Percentiles rank a stretch among this genome's conserved stretches.
Conservation (phyloP, 768 basidiomycete genomes). For the Russula earlei region DNA sequence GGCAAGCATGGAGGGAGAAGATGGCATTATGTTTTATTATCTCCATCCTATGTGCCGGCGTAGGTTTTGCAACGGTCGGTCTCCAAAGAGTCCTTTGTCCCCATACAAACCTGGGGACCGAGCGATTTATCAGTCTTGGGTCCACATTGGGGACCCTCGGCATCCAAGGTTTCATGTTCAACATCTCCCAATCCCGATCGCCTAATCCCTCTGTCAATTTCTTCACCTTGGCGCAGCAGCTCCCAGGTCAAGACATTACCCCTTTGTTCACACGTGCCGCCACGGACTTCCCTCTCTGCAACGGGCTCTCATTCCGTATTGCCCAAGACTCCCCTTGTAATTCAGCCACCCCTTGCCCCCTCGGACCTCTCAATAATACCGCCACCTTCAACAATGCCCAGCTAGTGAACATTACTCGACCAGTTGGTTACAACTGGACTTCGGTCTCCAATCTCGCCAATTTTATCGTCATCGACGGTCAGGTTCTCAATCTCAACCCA, state of each 20-base stretch:
- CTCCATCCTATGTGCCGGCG: slow-evolving; percentile 57
- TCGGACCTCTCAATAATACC: slow-evolving; percentile 47
- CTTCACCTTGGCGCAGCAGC: slow-evolving; percentile 39
- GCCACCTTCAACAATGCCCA: slow-evolving; percentile 52
- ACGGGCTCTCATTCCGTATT: slow-evolving; percentile 48
- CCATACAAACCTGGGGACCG: slow-evolving; percentile 36
- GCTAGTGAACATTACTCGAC: slow-evolving; percentile 53
- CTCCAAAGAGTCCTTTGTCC: slow-evolving; percentile 91
- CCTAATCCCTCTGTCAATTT: slow-evolving; percentile 46
- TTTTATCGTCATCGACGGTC: slow-evolving; percentile 87
- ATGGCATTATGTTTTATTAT: slow-evolving; percentile 88
- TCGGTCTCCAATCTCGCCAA: slow-evolving; percentile 65
- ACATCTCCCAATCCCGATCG: slow-evolving; percentile 46
- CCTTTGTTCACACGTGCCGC: slow-evolving; percentile 65
- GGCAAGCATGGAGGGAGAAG: slow-evolving; percentile 98
- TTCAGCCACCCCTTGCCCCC: slow-evolving; percentile 49
- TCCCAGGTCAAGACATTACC: slow-evolving; percentile 86
- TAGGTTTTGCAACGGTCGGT: slow-evolving; percentile 93
- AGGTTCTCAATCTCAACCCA: slow-evolving; percentile 85
- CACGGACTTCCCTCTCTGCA: slow-evolving; percentile 57
- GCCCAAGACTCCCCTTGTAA: slow-evolving; percentile 73
- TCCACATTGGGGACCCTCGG: slow-evolving; percentile 55
- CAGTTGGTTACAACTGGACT: slow-evolving; percentile 86
- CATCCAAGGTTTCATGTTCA: slow-evolving; percentile 68
- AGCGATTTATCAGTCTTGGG: slow-evolving; percentile 40